A percentile compares a stretch with the other conserved stretches of the same genome.
Evolutionary conservation across 202 grass and related monocot species (phyloP).

Genomic region (Saccharum hybrid): DNA sequence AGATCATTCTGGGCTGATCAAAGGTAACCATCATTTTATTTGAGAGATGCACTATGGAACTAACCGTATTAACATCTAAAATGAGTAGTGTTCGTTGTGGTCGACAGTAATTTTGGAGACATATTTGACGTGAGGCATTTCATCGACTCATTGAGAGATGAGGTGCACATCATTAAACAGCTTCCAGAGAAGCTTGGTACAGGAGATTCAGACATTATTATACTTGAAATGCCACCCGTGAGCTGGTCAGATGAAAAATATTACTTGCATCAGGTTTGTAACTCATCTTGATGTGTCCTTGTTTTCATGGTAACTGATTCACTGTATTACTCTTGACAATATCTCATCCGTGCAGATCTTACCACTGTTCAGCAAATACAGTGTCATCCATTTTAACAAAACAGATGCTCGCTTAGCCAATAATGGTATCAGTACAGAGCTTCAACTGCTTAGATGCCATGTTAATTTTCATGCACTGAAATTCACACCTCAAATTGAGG

Average conservation of each 20-base stretch:
- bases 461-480: conserved; percentile 89
- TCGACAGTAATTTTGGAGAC: conserved; percentile 81
- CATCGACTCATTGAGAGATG: conserved; percentile 80
- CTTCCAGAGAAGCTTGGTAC: conserved; percentile 63
- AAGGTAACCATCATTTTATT: conserved; percentile 62
- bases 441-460: conserved; percentile 89
- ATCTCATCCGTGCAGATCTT: conserved; percentile 72
- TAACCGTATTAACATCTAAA: conserved; percentile 40
- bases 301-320: conserved; percentile 21
- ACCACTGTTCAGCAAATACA: conserved; percentile 88
- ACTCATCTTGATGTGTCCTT: conserved; percentile 24
- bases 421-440: conserved; percentile 70
- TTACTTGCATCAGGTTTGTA: conserved; percentile 88
- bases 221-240: conserved; percentile 75
- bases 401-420: conserved; percentile 97
- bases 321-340: conserved; percentile 24
- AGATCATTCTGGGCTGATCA: conserved; percentile 96
- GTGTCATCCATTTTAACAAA: conserved; percentile 91
- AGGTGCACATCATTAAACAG: conserved; percentile 79
- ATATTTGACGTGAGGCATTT: conserved; percentile 97
- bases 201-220: conserved; percentile 45
- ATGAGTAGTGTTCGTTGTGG: conserved; percentile 20
- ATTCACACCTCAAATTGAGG: conserved; percentile 85
- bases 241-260: conserved; percentile 99
- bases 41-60: conserved; percentile 5